Evolutionary conservation across 2,329 filamentous ascomycete genomes (phyloP), one percentile per base, ranked within the genome.

Genomic region (Zasmidium cellare): DNA sequence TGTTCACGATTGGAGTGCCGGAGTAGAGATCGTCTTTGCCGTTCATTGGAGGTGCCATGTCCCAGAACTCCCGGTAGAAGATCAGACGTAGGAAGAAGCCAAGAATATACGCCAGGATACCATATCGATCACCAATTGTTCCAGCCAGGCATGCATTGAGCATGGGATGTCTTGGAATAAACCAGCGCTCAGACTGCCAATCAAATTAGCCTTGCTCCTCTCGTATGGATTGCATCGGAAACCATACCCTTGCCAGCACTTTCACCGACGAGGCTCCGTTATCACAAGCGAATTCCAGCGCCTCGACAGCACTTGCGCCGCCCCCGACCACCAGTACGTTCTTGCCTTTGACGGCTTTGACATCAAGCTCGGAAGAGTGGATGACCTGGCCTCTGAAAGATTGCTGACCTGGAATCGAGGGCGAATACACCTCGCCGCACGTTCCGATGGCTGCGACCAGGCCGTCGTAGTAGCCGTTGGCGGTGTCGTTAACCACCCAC

Each of bases 281-380:
- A 16, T 84, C 77, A 16, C 86, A 83, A 1, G 89, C 90, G 65
- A 90, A 94, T 69, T 96, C 90, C 19, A 96, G 79, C 0, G 89
- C 90, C 72, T 96, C 91, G 2, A 96, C 87, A 2, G 90, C 91
- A 55, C 87, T 91, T 11, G 91, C 91, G 1, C 91, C 91, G 7
- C 90, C 90, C 3, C 91, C 91, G 55, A 96, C 86, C 53, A 96
- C 82, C 51, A 88, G 81, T 18, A 96, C 83, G 9, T 85, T 89
- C 76, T 94, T 96, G 24, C 82, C 88, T 66, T 87, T 85, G 20
- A 87, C 88, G 18, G 86, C 75, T 62, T 89, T 88, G 1, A 87
- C 87, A 20, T 90, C 89, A 1, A 96, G 76, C 38, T 89, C 76
- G n/a, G 86, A 90, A 0, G 89, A 92, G 72, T 96, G 91, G 66